Evolutionary conservation across 1,139 yeast genomes (phyloP).

Genomic region (Suhomyces coccinellae): DNA sequence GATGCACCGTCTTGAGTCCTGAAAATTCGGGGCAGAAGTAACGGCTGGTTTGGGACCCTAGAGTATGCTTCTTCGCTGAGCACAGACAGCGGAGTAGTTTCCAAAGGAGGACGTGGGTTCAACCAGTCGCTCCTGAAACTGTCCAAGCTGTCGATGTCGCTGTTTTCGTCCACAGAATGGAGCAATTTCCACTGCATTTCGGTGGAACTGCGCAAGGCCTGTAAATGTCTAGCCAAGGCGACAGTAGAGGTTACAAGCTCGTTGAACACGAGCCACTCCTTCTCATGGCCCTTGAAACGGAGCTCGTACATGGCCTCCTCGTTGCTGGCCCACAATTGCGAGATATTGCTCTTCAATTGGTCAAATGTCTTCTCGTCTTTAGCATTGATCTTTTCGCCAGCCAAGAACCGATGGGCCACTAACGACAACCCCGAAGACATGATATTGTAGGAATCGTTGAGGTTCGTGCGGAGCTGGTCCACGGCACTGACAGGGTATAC

Average conservation of each 20-base stretch:
- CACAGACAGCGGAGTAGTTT: not conserved
- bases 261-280: conserved; percentile 47
- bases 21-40: not conserved
- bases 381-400: conserved; percentile 46
- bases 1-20: not conserved
- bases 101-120: not conserved
- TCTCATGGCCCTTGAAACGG: conserved; percentile 51
- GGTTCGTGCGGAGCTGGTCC: conserved; percentile 40
- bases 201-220: conserved; percentile 67
- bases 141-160: conserved; percentile 17
- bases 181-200: conserved; percentile 64
- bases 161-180: conserved; percentile 18
- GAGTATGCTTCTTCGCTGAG: not conserved
- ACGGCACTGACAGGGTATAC: conserved; percentile 69
- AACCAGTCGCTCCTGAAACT: conserved; percentile 20
- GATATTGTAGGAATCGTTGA: conserved; percentile 54
- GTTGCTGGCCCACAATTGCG: conserved; percentile 42
- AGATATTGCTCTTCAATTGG: conserved; percentile 42
- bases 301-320: conserved; percentile 68
- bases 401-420: conserved; percentile 55
- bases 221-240: conserved; percentile 57
- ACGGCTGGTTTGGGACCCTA: not conserved
- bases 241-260: conserved; percentile 54
- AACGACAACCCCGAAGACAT: conserved; percentile 54
- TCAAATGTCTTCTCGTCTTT: conserved; percentile 39